phyloP scores from a whole-genome alignment of 2,329 filamentous ascomycete genomes.

The Penicillium thymicola region DNA sequence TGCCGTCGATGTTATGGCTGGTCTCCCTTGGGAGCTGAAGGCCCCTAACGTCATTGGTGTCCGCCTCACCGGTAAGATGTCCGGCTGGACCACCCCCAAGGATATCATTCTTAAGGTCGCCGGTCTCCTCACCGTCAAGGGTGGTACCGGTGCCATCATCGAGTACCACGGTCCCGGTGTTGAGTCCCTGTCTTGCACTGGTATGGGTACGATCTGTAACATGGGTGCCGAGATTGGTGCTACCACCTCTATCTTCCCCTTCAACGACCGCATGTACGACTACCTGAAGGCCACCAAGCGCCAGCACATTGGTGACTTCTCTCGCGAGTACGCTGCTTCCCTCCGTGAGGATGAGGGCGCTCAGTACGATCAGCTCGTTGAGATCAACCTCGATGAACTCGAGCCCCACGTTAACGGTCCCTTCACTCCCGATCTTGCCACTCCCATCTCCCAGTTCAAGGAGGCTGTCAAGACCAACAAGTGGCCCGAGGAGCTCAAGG shows the following conservation, averaged over 20 bases:
- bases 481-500: conserved; percentile 96
- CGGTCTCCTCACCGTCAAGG: conserved; percentile 95
- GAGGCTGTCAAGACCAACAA: conserved; percentile 89
- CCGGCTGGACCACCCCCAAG: conserved; percentile 91
- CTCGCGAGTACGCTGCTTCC: conserved; percentile 77
- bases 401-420: conserved; percentile 99
- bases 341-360: conserved; percentile 84
- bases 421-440: conserved; percentile 96
- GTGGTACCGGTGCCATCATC: conserved; percentile 83
- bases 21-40: conserved; percentile 96
- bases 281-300: conserved; percentile 93
- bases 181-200: conserved; percentile 71
- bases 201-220: conserved; percentile 77
- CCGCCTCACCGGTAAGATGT: conserved; percentile 83
- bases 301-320: conserved; percentile 82
- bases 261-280: conserved; percentile 97
- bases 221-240: conserved; percentile 66
- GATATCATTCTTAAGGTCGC: conserved; percentile 97
- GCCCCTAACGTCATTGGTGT: conserved; percentile 96
- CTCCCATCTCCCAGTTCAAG: conserved; percentile 96
- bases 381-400: conserved; percentile 90
- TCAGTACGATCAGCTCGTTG: conserved; percentile 93
- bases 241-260: conserved; percentile 93
- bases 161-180: conserved; percentile 64
- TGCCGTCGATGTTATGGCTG: conserved; percentile 97